These are phyloP conservation scores for Coniochaeta sp. DNA, from an alignment of 2,329 filamentous ascomycete genomes.

Conservation along the genomic window DNA sequence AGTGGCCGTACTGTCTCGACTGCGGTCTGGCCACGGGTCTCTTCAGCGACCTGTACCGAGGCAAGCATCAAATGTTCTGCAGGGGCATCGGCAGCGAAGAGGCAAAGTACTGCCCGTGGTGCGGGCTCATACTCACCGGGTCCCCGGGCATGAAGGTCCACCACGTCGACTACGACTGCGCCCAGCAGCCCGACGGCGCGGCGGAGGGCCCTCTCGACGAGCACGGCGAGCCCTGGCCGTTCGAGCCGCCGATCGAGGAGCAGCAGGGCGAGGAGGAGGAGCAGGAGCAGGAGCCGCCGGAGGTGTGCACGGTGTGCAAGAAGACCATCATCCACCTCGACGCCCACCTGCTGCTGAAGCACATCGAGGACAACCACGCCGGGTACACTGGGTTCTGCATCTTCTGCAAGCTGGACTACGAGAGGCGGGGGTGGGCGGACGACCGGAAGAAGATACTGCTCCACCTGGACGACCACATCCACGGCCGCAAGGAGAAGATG, in stretches of 20 bases:
- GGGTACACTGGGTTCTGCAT: neutral
- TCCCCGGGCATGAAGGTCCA: neutral
- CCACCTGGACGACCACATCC: constrained; percentile 3
- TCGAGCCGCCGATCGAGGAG: neutral
- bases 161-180: neutral
- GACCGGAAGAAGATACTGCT: neutral
- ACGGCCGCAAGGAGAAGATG: neutral
- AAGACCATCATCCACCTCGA: neutral
- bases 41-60: constrained; percentile 4
- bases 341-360: neutral
- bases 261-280: neutral
- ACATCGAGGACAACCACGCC: neutral
- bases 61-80: constrained; percentile 8
- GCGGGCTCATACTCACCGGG: neutral
- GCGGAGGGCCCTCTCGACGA: neutral
- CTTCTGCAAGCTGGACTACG: constrained; percentile 1
- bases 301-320: neutral
- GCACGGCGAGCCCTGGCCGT: neutral
- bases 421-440: neutral
- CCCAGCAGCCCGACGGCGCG: neutral
- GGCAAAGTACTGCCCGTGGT: constrained; percentile 10
- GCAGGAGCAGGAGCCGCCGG: neutral
- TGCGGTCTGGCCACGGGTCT: constrained; percentile 7
- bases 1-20: constrained; percentile 5
- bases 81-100: constrained; percentile 2